These are phyloP conservation scores for Crithidia bombi DNA, from an alignment of 208 protist species.

Conservation along the genomic window DNA sequence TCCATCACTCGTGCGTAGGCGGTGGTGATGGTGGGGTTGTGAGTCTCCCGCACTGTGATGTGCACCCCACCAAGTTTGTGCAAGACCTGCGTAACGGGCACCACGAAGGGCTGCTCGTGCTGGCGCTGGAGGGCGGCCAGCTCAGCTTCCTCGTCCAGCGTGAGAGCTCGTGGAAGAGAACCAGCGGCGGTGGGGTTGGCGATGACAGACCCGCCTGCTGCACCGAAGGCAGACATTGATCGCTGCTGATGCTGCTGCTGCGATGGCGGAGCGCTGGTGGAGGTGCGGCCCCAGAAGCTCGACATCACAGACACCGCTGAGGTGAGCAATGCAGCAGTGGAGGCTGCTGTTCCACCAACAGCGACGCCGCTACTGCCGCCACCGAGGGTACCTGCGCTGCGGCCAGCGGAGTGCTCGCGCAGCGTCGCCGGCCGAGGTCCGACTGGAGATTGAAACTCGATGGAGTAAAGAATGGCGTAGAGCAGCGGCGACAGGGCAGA, in stretches of 20 bases:
- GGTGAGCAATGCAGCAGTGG: constrained; percentile 24
- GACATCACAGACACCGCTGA: constrained; percentile 35
- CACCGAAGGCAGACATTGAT: neutral
- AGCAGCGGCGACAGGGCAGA: constrained; percentile 67
- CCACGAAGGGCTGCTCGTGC: constrained; percentile 42
- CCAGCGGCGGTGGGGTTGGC: neutral
- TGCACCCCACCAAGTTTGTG: constrained; percentile 45
- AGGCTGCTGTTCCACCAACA: neutral
- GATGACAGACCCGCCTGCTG: neutral
- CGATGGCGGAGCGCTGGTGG: constrained; percentile 2
- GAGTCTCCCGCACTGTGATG: constrained; percentile 44
- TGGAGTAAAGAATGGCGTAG: constrained; percentile 70
- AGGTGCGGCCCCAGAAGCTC: constrained; percentile 34
- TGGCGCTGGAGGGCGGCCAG: constrained; percentile 39
- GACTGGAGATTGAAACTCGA: constrained; percentile 73
- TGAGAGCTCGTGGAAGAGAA: constrained; percentile 26
- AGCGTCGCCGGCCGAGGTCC: constrained; percentile 33
- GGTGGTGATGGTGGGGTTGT: constrained; percentile 41
- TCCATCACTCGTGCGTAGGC: constrained; percentile 38
- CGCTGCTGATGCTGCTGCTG: constrained; percentile 11
- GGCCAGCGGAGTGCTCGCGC: constrained; percentile 13
- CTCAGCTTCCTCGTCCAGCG: constrained; percentile 25
- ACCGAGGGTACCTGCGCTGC: neutral
- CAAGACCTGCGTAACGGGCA: constrained; percentile 43
- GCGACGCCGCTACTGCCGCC: neutral